phyloP scores from a whole-genome alignment of 495 filamentous ascomycete genomes.

The Lasiosphaeria hispida region DNA sequence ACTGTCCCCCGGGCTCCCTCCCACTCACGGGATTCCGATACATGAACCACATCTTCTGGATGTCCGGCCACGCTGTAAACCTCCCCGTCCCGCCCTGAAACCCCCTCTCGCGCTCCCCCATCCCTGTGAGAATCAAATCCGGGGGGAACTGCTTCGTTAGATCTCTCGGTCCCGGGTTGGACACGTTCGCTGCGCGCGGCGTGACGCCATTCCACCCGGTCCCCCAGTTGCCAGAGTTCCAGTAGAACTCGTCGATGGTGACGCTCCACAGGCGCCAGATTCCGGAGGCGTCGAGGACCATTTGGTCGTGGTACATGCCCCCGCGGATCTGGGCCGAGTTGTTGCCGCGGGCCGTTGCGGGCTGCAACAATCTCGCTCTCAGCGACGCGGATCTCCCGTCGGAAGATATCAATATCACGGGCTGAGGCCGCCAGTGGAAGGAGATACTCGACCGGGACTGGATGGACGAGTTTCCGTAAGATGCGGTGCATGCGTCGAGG shows the following conservation, averaged over 20 bases:
- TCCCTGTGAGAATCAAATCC: neutral
- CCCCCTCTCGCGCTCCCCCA: slow-evolving; percentile 9
- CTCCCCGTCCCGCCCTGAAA: slow-evolving; percentile 4
- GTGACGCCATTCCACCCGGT: slow-evolving; percentile 7
- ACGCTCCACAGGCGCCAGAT: slow-evolving; percentile 15
- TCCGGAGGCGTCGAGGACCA: slow-evolving; percentile 14
- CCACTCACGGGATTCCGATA: slow-evolving; percentile 16
- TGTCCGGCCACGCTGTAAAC: slow-evolving; percentile 6
- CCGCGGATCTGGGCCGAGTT: neutral
- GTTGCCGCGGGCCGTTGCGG: slow-evolving; percentile 1
- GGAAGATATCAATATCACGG: slow-evolving; percentile 14
- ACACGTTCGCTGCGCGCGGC: neutral
- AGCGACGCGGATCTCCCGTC: slow-evolving; percentile 17
- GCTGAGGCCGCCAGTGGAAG: slow-evolving; percentile 22
- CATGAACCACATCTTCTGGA: slow-evolving; percentile 15
- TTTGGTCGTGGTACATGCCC: slow-evolving; percentile 23
- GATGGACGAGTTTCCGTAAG: slow-evolving; percentile 14
- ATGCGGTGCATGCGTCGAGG: slow-evolving; percentile 7
- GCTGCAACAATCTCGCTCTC: slow-evolving; percentile 12
- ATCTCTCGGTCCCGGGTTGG: neutral
- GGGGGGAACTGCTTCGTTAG: neutral
- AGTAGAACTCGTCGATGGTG: slow-evolving; percentile 26
- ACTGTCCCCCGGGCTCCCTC: neutral
- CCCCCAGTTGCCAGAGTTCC: slow-evolving; percentile 13
- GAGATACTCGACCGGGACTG: slow-evolving; percentile 3